Conservation (phyloP, 371 early-diverging fungal species). For the Saksenaea vasiformis region DNA sequence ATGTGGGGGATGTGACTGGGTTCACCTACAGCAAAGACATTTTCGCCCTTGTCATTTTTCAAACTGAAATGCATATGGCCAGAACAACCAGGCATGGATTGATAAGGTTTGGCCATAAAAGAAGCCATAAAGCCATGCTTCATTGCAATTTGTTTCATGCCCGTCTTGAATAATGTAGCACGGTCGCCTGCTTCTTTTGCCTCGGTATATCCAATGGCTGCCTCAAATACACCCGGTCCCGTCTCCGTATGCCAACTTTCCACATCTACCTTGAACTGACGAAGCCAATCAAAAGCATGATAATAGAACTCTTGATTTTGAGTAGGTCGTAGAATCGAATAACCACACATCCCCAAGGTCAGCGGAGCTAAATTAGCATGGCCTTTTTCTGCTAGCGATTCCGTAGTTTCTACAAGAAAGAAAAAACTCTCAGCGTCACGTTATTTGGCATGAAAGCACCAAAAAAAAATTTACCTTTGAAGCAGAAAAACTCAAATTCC, state of each 20-base stretch:
- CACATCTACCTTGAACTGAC: conserved; percentile 63
- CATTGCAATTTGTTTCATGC: conserved; percentile 75
- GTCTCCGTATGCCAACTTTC: conserved; percentile 87
- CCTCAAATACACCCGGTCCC: conserved; percentile 87
- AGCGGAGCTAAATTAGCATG: conserved; percentile 57
- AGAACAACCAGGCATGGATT: conserved; percentile 76
- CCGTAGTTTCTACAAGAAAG: conserved; percentile 61
- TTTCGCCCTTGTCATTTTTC: conserved; percentile 49
- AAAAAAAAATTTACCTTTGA: conserved; percentile 59
- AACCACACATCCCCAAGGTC: conserved; percentile 85
- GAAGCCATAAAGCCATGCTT: conserved; percentile 73
- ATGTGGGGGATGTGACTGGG: conserved; percentile 39
- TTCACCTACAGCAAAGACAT: conserved; percentile 53
- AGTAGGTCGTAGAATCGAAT: conserved; percentile 73
- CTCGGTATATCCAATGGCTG: conserved; percentile 68
- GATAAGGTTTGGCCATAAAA: conserved; percentile 88
- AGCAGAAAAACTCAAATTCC: conserved; percentile 86
- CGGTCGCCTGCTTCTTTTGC: conserved; percentile 75
- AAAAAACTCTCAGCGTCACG: neutral
- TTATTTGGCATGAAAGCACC: neutral
- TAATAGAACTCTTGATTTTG: conserved; percentile 74
- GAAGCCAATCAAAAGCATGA: conserved; percentile 69
- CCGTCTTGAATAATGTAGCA: conserved; percentile 79
- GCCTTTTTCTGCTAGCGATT: conserved; percentile 60
- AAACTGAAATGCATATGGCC: conserved; percentile 84